Evolutionary conservation across 805 yeast genomes (phyloP), one percentile per base, ranked within the genome.

Genomic region (Candida fluviatilis): DNA sequence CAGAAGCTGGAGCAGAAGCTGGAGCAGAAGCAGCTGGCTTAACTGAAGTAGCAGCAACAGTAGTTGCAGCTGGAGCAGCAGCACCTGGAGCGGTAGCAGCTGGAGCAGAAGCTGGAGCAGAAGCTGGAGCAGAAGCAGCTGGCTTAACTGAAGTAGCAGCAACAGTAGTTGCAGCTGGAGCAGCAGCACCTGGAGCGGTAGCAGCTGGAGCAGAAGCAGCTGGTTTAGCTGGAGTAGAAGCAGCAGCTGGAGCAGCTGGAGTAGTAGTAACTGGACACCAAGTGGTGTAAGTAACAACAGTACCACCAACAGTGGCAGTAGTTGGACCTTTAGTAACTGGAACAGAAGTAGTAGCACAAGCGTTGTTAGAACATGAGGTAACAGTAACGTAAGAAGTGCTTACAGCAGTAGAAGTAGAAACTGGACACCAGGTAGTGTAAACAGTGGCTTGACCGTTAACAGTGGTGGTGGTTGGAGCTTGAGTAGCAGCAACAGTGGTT

Each of bases 341-440:
- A 17, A 51, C 46, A 19, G 35, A 46, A 34, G 52, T 46, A 16
- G 40, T 54, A 18, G 42, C 29, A 46, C 66, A 60, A 42, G 47
- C 48, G 51, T 55, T 37, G 38, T 57, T 57, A 14, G 43, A 25
- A 46, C 68, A 61, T 10, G 60, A 52, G 38, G 65, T 60, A 34
- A 55, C 41, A 31, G 49, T 43, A 27, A 51, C 43, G 41, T 25
- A 24, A 38, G 36, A 25, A 44, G 19, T 18, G 49, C 36, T 45
- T 25, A 46, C 66, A 50, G 61, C 51, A 26, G 70, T 57, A 31
- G 54, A 39, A 15, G 48, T 31, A 37, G 57, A 50, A n/a, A 47
- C 42, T 37, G 70, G 70, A 43, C 69, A 62, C 51, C 52, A 54
- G 28, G 70, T 64, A 43, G 71, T 61, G 57, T 61, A 73, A 33